Conservation (phyloP, 1,284 basidiomycete species). For the Marasmius tenuissimus region DNA sequence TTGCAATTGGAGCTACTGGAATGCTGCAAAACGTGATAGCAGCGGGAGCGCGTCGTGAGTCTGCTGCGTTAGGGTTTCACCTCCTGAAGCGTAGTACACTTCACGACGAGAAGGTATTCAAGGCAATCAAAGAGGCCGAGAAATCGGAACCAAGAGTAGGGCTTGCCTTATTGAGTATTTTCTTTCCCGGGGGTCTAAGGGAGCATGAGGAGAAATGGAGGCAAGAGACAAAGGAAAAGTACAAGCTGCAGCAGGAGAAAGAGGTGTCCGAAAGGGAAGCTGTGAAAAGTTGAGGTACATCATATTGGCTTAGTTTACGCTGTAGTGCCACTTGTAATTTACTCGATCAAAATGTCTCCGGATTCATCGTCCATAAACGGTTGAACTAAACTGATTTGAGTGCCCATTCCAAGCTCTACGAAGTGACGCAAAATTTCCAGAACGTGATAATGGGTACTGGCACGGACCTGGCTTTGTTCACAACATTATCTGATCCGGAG, state of each 20-base stretch:
- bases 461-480: too few species aligned
- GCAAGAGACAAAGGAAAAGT: not conserved
- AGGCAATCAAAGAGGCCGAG: slow-evolving; percentile 1
- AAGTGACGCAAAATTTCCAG: too few species aligned
- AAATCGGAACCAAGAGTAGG: not conserved
- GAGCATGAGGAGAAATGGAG: slow-evolving; percentile 2
- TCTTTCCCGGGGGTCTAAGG: slow-evolving; percentile 1
- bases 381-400: too few species aligned
- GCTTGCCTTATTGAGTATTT: not conserved
- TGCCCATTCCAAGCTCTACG: too few species aligned
- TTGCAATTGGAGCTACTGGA: slow-evolving; percentile 6
- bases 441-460: too few species aligned
- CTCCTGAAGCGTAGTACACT: not conserved
- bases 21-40: slow-evolving; percentile 7
- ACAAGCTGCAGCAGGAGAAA: not conserved
- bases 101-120: not conserved
- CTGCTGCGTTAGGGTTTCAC: not conserved
- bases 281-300: too few species aligned
- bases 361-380: too few species aligned
- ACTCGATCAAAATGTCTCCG: too few species aligned
- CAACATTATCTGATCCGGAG: too few species aligned
- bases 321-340: too few species aligned
- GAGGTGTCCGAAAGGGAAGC: too few species aligned
- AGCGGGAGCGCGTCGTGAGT: slow-evolving; percentile 1
- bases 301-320: too few species aligned